phyloP scores from a whole-genome alignment of 2,329 filamentous ascomycete species.

The Colletotrichum paranaense region DNA sequence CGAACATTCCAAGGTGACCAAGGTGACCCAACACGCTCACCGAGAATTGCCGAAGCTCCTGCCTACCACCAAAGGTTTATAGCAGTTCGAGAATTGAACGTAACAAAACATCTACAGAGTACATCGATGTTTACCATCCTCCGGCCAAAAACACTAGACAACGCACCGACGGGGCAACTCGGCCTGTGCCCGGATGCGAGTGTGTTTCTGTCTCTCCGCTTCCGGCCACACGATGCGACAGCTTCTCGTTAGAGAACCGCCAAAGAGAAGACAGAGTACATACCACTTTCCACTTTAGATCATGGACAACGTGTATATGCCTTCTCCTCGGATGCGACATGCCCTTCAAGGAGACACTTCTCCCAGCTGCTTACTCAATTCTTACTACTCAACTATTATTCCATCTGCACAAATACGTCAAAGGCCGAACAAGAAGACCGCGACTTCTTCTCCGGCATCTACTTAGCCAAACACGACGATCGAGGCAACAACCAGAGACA shows the following conservation, averaged over 20 bases:
- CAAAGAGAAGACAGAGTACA: background rate
- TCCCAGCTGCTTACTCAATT: no score
- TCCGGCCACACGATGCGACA: slow-evolving; percentile 2
- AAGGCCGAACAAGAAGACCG: background rate
- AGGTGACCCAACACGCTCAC: slow-evolving; percentile 21
- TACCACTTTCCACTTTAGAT: background rate
- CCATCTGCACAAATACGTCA: background rate
- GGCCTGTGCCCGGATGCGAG: slow-evolving; percentile 10
- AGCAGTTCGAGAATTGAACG: background rate
- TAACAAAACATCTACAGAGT: background rate
- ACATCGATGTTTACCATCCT: background rate
- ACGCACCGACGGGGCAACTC: background rate
- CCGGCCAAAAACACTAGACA: background rate
- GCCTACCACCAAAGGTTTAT: background rate
- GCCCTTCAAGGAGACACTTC: background rate
- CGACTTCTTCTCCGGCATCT: background rate
- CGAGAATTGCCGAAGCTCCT: background rate
- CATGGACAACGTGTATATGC: background rate
- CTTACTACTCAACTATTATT: background rate
- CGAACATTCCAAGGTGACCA: slow-evolving; percentile 18
- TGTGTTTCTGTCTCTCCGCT: background rate
- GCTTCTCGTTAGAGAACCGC: slow-evolving; percentile 1
- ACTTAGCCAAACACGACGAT: background rate
- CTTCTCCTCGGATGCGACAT: background rate
- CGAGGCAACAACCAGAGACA: slow-evolving; percentile 8